Percentiles rank a stretch among this genome's conserved stretches.
Evolutionary conservation across 2,329 filamentous ascomycete genomes (phyloP).

Genomic region (Xylariaceae sp.): DNA sequence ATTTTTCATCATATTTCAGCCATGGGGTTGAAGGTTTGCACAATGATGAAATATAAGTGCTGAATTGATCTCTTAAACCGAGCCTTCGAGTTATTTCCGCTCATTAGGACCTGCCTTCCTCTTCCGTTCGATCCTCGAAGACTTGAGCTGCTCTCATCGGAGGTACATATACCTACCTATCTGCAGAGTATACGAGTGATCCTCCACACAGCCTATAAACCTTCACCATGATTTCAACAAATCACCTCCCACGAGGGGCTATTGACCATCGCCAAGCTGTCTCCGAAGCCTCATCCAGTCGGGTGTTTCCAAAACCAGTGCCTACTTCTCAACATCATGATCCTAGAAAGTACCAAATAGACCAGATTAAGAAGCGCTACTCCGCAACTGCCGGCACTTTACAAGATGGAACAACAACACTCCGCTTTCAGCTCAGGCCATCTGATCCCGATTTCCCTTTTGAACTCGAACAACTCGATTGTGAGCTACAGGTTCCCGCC

Average conservation of each 20-base stretch:
- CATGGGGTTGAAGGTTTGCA: too few relatives aligned
- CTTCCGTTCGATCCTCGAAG: too few relatives aligned
- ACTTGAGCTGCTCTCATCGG: slow-evolving; percentile 1
- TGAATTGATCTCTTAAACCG: too few relatives aligned
- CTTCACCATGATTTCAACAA: slow-evolving; percentile 38
- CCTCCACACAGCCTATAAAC: background rate
- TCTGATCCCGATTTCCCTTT: slow-evolving; percentile 84
- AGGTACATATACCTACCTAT: slow-evolving; percentile 5
- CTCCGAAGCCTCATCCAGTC: slow-evolving; percentile 39
- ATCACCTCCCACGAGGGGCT: slow-evolving; percentile 24
- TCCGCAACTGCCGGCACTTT: slow-evolving; percentile 42
- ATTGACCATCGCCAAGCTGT: slow-evolving; percentile 44
- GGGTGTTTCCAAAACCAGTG: slow-evolving; percentile 61
- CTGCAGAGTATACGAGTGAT: background rate
- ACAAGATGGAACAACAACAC: slow-evolving; percentile 47
- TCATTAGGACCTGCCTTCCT: slow-evolving; percentile 2
- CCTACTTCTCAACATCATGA: slow-evolving; percentile 61
- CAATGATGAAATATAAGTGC: too few relatives aligned
- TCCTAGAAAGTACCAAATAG: slow-evolving; percentile 69
- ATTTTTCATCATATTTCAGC: too few relatives aligned
- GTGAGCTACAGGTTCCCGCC: slow-evolving; percentile 60
- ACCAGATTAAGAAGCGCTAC: slow-evolving; percentile 68
- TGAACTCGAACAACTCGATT: slow-evolving; percentile 65
- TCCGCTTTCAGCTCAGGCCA: slow-evolving; percentile 63
- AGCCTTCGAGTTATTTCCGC: too few relatives aligned